A percentile compares a stretch with the other conserved stretches of the same genome.
Evolutionary conservation across 257 asterid genomes (phyloP).

Genomic region (Nicotiana tomentosiformis): DNA sequence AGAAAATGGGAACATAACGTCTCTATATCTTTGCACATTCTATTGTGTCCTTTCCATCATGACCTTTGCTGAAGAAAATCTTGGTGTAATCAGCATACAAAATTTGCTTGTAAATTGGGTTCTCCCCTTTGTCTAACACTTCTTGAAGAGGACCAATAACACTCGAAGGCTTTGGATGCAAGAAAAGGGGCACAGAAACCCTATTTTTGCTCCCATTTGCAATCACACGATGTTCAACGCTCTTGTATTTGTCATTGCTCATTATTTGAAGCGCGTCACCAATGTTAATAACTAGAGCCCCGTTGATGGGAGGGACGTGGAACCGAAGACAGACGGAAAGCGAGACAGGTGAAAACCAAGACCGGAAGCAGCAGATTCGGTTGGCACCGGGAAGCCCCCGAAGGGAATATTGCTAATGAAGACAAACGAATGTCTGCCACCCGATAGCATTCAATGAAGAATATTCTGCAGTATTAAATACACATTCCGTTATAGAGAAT

Average conservation of each 20-base stretch:
- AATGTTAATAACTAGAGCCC: constrained; percentile 24
- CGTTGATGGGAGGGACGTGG: constrained; percentile 10
- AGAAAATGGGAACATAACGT: not conserved
- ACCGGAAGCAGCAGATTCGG: too few species aligned
- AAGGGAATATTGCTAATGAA: too few species aligned
- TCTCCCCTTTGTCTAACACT: constrained; percentile 13
- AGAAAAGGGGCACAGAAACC: constrained; percentile 20
- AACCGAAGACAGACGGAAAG: too few species aligned
- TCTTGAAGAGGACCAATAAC: constrained; percentile 24
- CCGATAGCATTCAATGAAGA: too few species aligned
- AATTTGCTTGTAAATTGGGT: constrained; percentile 20
- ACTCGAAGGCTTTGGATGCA: constrained; percentile 9
- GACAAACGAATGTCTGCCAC: too few species aligned
- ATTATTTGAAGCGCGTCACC: constrained; percentile 28
- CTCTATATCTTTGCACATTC: constrained; percentile 22
- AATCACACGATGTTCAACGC: constrained; percentile 24
- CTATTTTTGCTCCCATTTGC: constrained; percentile 22
- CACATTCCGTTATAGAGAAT: too few species aligned
- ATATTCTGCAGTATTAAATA: too few species aligned
- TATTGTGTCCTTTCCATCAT: constrained; percentile 26
- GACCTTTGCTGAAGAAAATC: constrained; percentile 29
- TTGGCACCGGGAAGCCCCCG: too few species aligned
- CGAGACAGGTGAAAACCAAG: too few species aligned
- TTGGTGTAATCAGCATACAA: constrained; percentile 20
- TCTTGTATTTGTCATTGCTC: constrained; percentile 23